Evolutionary conservation across 495 filamentous ascomycete species (phyloP).

Genomic region (Penicillium pulvis): DNA sequence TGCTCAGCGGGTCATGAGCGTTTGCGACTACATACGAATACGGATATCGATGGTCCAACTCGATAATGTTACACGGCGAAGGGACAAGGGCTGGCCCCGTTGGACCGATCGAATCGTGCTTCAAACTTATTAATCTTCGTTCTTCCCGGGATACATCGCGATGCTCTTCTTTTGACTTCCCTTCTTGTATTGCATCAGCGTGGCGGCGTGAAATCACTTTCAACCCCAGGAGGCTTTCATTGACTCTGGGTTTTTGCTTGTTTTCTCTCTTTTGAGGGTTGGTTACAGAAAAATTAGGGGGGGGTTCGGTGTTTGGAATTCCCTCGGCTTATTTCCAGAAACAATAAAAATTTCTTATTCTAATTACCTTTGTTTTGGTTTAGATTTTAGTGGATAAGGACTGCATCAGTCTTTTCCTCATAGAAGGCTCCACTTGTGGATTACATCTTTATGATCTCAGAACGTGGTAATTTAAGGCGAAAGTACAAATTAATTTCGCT

Average conservation of each 20-base stretch:
- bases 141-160: neutral
- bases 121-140: neutral
- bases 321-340: neutral
- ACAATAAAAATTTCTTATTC: neutral
- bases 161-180: neutral
- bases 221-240: neutral
- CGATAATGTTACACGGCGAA: neutral
- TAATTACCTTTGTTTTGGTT: neutral
- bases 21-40: neutral
- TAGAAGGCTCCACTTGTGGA: neutral
- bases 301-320: slow-evolving; percentile 10
- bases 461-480: neutral
- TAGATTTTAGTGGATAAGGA: neutral
- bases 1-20: slow-evolving; percentile 5
- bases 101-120: neutral
- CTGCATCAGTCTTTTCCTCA: neutral
- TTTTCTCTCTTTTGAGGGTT: neutral
- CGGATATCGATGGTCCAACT: neutral
- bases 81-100: neutral
- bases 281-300: slow-evolving; percentile 17
- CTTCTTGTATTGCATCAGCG: slow-evolving; percentile 8
- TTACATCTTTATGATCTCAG: slow-evolving; percentile 7
- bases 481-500: neutral
- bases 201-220: neutral
- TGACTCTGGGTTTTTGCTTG: neutral